Evolutionary conservation across 1,139 yeast species (phyloP), one percentile per base, ranked within the genome.

Genomic region (Pichia sp.): DNA sequence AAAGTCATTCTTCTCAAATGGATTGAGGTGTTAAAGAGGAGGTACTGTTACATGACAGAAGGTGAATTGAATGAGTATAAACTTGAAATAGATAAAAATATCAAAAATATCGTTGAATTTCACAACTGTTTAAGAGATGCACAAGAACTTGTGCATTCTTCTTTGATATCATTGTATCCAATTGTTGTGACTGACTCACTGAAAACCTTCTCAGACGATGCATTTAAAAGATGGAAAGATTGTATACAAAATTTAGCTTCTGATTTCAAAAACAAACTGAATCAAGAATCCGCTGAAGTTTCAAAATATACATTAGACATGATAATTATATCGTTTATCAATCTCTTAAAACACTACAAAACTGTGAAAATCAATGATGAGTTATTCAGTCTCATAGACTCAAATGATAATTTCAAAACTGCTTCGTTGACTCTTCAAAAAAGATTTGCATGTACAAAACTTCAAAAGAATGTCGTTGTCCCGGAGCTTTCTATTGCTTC

Each of bases 361-460:
- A 10, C 10, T 23, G 4, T 19, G 7, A 17, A 30, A 14, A 11
- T 36, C 3, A 32, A 30, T 11, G 24, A 15, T 4, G 30, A 44
- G 5, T 10, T 40, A 19, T 28, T 14, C 12, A 28, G 24, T 5
- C 30, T 41, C 7, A 18, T 24, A 5, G 18, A 4, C 5, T 36
- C 20, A 20, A 38, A 32, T 30, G 50, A 49, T 18, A 19, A 30
- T 5, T 42, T 34, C 14, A 42, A 42, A 28, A 24, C 30, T 9
- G 23, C 24, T 9, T 40, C 48, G 2, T 48, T 49, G 17, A 14
- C 25, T 3, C 36, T 37, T 15, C 49, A 49, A 15, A 49, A 41
- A 22, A 14, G 31, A 7, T 35, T 48, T 28, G 21, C 52, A 8
- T 9, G 1, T 15, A 28, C 9, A 35, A 31, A 14, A 31, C 31